phyloP scores from a whole-genome alignment of 257 asterid species.

The Haberlea rhodopensis region DNA sequence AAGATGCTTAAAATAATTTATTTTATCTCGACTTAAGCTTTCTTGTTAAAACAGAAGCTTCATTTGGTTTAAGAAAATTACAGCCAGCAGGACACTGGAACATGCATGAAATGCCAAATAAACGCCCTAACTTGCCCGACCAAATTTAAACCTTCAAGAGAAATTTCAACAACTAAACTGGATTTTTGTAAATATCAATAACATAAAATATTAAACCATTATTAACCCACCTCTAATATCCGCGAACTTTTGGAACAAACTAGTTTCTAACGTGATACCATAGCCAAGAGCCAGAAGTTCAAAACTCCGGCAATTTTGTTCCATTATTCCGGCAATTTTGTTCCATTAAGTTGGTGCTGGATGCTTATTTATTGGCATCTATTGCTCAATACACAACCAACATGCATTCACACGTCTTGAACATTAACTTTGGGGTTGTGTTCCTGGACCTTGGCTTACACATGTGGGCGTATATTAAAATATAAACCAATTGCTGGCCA shows the following conservation, averaged over 20 bases:
- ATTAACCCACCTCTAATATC: neutral
- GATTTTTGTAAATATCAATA: neutral
- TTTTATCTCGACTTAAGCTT: neutral
- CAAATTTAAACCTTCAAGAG: no score
- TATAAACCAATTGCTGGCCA: neutral
- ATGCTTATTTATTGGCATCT: no score
- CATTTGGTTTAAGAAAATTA: no score
- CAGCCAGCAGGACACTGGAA: neutral
- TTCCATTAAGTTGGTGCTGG: neutral
- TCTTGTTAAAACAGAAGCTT: neutral
- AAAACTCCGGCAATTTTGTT: neutral
- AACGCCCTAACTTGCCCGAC: neutral
- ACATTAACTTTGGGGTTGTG: neutral
- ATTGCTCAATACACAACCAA: neutral
- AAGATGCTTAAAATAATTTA: neutral
- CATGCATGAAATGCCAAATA: neutral
- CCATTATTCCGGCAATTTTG: neutral
- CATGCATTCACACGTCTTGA: neutral
- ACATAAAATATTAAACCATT: neutral
- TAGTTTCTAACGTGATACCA: no score
- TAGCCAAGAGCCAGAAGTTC: neutral
- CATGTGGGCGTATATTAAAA: neutral
- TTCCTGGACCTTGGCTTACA: neutral
- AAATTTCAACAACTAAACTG: neutral
- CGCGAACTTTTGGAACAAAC: neutral